Evolutionary conservation across 306 rosid genomes (phyloP), one percentile per base, ranked within the genome.

Genomic region (Quercus agrifolia): DNA sequence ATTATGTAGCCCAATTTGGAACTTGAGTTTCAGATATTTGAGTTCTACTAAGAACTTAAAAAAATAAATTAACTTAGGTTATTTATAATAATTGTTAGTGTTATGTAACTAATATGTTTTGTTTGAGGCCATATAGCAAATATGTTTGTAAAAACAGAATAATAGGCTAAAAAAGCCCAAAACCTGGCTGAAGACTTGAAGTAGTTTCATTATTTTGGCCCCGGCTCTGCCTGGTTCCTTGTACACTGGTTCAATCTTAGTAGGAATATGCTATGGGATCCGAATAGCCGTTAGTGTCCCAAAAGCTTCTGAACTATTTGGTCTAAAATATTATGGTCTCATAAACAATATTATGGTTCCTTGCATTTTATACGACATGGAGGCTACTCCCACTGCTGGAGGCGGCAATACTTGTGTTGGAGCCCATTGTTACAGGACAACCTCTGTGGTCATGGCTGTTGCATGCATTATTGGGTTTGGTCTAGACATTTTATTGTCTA

Each of bases 341-440:
- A 87, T 90, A n/a, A n/a, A n/a, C n/a, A n/a, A n/a, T n/a, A n/a
- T n/a, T n/a, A n/a, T n/a, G 99, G 99, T 2, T 95, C 99, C 57
- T 90, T 95, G 98, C 1, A 67, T 90, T 2, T 80, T 95, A 4
- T 95, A 95, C 2, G 98, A 93, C 30, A 90, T 59, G 96, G 94
- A 95, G 83, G 99, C 99, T 5, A 91, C 89, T 0, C 3, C 94
- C 25, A 88, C 80, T 0, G 73, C 86, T 0, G 97, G 92, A 31
- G 99, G 99, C 2, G 99, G 99, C 59, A 93, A 93, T 84, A 90
- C 96, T 0, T 95, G 99, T 6, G 83, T 91, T 0, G 99, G 99
- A 18, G 92, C 88, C 2, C 98, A 95, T 67, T 95, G 99, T 79
- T 95, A 91, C 74, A 82, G 97, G 73, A 77, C 89, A 0, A 92